phyloP scores from a whole-genome alignment of 345 rosid genomes.

The Aegle marmelos region DNA sequence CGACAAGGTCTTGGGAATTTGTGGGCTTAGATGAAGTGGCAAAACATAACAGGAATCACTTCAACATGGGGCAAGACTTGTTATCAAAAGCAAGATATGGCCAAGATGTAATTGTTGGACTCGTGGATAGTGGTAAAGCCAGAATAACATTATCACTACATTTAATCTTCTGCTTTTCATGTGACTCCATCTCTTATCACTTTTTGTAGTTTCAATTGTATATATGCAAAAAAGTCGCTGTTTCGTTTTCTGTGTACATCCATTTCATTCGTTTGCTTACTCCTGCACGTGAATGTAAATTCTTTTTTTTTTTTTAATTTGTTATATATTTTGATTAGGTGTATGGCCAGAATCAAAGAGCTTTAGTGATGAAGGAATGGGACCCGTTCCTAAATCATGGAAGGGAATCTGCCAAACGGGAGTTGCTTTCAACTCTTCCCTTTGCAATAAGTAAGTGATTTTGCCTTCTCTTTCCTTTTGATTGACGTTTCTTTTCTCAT shows the following conservation, averaged over 20 bases:
- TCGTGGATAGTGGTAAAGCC: constrained; percentile 69
- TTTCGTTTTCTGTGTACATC: background rate
- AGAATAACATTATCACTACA: background rate
- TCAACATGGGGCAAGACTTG: constrained; percentile 23
- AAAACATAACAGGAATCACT: background rate
- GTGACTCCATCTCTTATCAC: constrained; percentile 21
- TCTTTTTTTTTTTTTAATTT: background rate
- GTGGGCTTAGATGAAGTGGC: constrained; percentile 48
- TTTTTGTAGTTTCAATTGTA: constrained; percentile 11
- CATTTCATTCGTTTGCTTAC: background rate
- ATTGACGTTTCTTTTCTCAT: background rate
- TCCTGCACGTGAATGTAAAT: constrained; percentile 4
- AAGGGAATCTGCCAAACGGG: constrained; percentile 86
- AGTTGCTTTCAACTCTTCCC: constrained; percentile 55
- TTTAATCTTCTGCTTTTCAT: constrained; percentile 6
- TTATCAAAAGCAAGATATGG: constrained; percentile 58
- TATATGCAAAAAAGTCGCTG: background rate
- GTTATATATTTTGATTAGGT: constrained; percentile 34
- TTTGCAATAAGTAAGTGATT: constrained; percentile 63
- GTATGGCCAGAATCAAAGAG: constrained; percentile 94
- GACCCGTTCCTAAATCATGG: constrained; percentile 82
- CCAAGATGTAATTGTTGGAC: constrained; percentile 61
- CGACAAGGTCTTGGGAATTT: constrained; percentile 92
- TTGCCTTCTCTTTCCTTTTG: background rate
- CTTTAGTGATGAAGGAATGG: constrained; percentile 75